phyloP scores from a whole-genome alignment of 2,329 filamentous ascomycete genomes.

The Verticillium zaregamsianum region DNA sequence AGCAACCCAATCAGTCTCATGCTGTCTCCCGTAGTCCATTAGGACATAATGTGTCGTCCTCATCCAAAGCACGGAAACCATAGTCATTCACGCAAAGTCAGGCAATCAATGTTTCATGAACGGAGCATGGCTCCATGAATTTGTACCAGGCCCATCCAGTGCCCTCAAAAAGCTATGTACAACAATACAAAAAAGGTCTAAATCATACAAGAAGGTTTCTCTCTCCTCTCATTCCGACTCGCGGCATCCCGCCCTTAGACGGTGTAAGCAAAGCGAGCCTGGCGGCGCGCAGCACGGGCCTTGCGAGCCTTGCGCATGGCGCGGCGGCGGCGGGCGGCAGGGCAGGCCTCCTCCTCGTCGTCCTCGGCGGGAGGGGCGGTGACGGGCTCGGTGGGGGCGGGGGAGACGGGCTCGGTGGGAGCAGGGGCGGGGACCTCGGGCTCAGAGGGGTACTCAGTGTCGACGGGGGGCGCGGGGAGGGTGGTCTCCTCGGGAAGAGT shows the following conservation, averaged over 20 bases:
- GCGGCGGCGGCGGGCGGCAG: background rate
- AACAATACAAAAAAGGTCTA: background rate
- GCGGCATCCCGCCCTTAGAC: background rate
- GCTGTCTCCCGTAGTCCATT: no score
- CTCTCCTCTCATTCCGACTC: background rate
- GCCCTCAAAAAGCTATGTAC: background rate
- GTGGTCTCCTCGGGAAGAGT: background rate
- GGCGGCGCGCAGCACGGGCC: background rate
- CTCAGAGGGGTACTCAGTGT: background rate
- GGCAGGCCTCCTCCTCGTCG: background rate
- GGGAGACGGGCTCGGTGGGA: background rate
- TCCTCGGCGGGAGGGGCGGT: background rate
- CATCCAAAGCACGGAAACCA: background rate
- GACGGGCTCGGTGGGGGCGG: background rate
- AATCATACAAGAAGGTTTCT: background rate
- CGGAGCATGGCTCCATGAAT: background rate
- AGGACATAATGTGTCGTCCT: no score
- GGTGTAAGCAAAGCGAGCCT: background rate
- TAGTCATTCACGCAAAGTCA: background rate
- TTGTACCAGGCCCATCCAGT: background rate
- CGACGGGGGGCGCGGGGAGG: background rate
- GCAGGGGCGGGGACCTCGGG: background rate
- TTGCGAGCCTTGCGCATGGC: background rate
- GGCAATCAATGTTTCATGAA: background rate
- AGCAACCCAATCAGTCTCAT: no score